Base-by-base conservation (phyloP, 345 rosid species). In the Barbarea vulgaris region DNA sequence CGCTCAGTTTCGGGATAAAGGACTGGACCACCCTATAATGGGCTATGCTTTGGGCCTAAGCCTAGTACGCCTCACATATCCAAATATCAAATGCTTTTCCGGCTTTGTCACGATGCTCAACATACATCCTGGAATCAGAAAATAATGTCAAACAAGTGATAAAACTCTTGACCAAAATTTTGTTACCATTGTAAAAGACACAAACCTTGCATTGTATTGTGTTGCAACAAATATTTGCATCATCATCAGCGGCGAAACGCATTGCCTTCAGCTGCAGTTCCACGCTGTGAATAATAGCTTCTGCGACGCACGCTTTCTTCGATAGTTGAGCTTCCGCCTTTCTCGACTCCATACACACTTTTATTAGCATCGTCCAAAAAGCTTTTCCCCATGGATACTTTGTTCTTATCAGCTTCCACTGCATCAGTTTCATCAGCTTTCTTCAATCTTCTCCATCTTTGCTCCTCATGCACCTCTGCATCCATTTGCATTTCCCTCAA, bases 271-370 rank as follows among this genome's bases (percentile, higher is more conserved):
- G 79, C 86, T 78, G 80, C 92, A 48, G 79, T 72, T 76, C 90
- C 86, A 4, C 92, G 91, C 70, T 93, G 99, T 4, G 85, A 91
- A 74, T 89, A 92, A 73, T 88, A 82, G 10, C 92, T 79, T 72
- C 97, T 74, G 6, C 99, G 97, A 19, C 97, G 93, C 5, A 95
- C 98, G 9, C 98, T 95, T 80, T 89, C 97, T 79, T 89, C 98
- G 8, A 92, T 89, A 3, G 97, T 89, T 21, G 92, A 80, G 83
- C 93, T 92, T 55, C 99, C 99, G 0, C 94, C 96, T 81, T 82
- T 89, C 82, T 90, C 99, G 9, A 94, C 76, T 61, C 99, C 99
- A 36, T 89, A 95, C 3, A 95, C 88, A 30, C 90, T 95, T 80
- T 81, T 90, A 9, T 87, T 87, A 51, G 91, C 90, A 57, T 86